Evolutionary conservation across 495 filamentous ascomycete species (phyloP).

Genomic region (Parachaetomium inaequale): DNA sequence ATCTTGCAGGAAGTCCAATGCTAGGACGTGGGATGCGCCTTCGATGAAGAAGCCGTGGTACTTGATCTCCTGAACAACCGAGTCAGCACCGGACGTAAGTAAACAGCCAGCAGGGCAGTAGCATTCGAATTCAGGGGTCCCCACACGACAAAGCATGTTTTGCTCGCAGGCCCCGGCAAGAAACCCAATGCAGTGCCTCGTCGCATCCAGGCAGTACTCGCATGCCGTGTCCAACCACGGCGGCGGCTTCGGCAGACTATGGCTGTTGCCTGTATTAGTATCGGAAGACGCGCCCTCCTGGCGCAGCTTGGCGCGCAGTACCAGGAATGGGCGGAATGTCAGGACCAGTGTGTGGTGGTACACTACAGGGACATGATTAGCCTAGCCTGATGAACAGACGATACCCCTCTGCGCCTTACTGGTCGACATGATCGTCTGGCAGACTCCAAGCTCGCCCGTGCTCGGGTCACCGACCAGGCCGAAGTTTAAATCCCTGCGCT

Average conservation of each 20-base stretch:
- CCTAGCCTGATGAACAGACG: not conserved
- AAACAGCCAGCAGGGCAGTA: no score
- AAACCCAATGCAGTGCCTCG: conserved; percentile 5
- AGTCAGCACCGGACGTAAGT: not conserved
- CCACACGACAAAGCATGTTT: conserved; percentile 1
- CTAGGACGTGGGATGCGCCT: conserved; percentile 2
- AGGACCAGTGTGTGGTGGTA: conserved; percentile 3
- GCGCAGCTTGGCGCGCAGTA: conserved; percentile 5
- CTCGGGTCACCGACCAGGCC: conserved; percentile 1
- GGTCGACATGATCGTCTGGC: conserved; percentile 3
- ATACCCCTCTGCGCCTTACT: not conserved
- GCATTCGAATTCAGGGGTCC: not conserved
- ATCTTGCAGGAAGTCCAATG: conserved; percentile 1
- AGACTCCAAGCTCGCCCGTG: conserved; percentile 2
- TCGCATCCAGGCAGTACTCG: conserved; percentile 5
- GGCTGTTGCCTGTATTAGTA: not conserved
- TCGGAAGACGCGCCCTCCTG: not conserved
- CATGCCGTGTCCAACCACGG: conserved; percentile 9
- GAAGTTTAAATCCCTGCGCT: conserved; percentile 6
- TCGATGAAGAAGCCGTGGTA: conserved; percentile 7
- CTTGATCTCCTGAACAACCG: conserved; percentile 2
- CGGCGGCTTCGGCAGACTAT: not conserved
- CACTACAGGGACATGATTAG: not conserved
- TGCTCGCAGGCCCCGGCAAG: conserved; percentile 3
- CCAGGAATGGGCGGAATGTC: conserved; percentile 1